Conservation (phyloP, 2,329 filamentous ascomycete genomes). For the Dissoconium aciculare region DNA sequence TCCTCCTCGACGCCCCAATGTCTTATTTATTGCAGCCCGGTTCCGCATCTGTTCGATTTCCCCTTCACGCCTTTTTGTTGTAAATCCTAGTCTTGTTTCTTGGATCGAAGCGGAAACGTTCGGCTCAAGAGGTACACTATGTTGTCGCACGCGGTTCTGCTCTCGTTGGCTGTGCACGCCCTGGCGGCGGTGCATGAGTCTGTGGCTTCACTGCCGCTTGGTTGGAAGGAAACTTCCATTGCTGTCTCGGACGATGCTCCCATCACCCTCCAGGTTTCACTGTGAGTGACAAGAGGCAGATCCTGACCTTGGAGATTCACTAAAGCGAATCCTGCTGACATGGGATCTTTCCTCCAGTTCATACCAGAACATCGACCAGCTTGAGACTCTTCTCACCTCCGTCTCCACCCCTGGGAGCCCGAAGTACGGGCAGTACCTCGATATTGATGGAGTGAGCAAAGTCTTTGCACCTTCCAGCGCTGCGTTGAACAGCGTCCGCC, state of each 20-base stretch:
- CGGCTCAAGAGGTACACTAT: too few species aligned
- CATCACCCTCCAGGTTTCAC: conserved; percentile 6
- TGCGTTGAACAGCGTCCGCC: conserved; percentile 15
- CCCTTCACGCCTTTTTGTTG: too few species aligned
- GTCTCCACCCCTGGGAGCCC: conserved; percentile 34
- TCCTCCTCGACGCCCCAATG: too few species aligned
- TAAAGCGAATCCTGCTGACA: background rate
- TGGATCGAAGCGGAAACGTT: too few species aligned
- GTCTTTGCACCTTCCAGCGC: conserved; percentile 29
- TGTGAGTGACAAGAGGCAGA: conserved; percentile 2
- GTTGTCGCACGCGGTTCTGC: background rate
- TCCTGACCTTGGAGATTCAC: background rate
- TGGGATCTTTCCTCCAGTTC: background rate
- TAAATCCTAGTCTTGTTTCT: too few species aligned
- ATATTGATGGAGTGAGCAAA: conserved; percentile 28
- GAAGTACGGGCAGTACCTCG: conserved; percentile 37
- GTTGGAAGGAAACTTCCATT: conserved; percentile 5
- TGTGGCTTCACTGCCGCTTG: conserved; percentile 5
- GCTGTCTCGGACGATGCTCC: conserved; percentile 1
- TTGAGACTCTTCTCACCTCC: conserved; percentile 27
- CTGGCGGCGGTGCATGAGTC: conserved; percentile 8
- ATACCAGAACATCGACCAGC: conserved; percentile 21
- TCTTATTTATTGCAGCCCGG: too few species aligned
- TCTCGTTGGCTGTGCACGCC: conserved; percentile 4
- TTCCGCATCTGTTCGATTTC: too few species aligned